These are phyloP conservation scores for Tribonema minus DNA, from an alignment of 108 stramenopile genomes.

Conservation along the genomic window DNA sequence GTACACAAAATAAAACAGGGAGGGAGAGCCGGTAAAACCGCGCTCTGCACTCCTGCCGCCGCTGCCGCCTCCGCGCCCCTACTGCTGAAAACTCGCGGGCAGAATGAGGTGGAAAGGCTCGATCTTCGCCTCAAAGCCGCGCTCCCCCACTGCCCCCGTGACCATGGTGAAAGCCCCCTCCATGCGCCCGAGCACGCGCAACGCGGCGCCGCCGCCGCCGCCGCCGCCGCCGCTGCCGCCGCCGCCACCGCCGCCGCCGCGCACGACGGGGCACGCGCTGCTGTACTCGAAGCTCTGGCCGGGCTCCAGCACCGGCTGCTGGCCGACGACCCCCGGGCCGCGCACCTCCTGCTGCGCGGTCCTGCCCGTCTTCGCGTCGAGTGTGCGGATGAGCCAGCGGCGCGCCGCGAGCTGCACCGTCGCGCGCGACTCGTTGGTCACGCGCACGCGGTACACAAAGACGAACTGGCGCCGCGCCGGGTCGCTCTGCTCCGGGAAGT, in stretches of 20 bases:
- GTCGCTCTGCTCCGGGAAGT: slow-evolving; percentile 81
- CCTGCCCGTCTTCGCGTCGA: too few relatives aligned
- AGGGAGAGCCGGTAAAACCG: too few relatives aligned
- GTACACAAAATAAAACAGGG: too few relatives aligned
- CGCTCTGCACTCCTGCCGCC: too few relatives aligned
- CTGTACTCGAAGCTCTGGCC: slow-evolving; percentile 88
- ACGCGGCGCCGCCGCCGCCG: too few relatives aligned
- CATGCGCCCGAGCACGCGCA: slow-evolving; percentile 26
- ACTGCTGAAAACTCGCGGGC: too few relatives aligned
- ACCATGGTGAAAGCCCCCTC: slow-evolving; percentile 21
- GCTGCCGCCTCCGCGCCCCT: too few relatives aligned
- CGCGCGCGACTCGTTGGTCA: slow-evolving; percentile 73
- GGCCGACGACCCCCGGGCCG: slow-evolving; percentile 79
- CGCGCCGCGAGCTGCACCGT: slow-evolving; percentile 77
- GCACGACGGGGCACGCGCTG: slow-evolving; percentile 52
- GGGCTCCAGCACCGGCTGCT: slow-evolving; percentile 82
- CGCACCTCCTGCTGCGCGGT: slow-evolving; percentile 77
- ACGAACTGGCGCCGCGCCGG: slow-evolving; percentile 71
- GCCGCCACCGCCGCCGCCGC: too few relatives aligned
- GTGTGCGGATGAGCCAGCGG: slow-evolving; percentile 81
- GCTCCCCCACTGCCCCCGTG: slow-evolving; percentile 29
- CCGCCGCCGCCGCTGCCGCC: too few relatives aligned
- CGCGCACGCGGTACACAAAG: slow-evolving; percentile 86
- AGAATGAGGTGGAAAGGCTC: slow-evolving; percentile 33
- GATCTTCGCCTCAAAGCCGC: slow-evolving; percentile 25